These are phyloP conservation scores for Adansonia madagascariensis DNA, from an alignment of 441 rosid species.

Conservation along the genomic window DNA sequence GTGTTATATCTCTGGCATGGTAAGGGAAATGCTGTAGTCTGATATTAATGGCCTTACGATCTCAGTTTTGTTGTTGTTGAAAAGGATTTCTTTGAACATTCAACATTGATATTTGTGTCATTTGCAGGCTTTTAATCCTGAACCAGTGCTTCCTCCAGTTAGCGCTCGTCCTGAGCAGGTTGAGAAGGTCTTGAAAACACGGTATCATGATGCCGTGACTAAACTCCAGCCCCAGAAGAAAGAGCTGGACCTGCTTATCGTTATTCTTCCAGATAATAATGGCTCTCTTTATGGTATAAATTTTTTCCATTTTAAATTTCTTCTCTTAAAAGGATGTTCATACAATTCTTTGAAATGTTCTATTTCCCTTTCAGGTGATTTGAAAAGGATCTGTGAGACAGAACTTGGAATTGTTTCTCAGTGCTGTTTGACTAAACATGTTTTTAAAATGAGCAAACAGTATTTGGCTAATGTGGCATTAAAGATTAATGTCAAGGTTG, in stretches of 20 bases:
- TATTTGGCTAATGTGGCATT: conserved; percentile 88
- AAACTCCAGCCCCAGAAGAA: conserved; percentile 61
- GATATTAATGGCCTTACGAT: conserved; percentile 5
- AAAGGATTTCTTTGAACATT: conserved; percentile 19
- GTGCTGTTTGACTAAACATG: conserved; percentile 89
- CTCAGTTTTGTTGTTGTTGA: conserved; percentile 4
- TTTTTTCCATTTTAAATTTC: neutral
- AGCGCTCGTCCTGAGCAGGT: conserved; percentile 89
- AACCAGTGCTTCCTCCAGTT: conserved; percentile 67
- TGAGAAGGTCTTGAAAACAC: conserved; percentile 73
- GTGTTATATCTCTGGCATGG: conserved; percentile 91
- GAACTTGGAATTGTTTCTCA: conserved; percentile 95
- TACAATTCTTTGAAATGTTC: conserved; percentile 9
- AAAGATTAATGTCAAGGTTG: conserved; percentile 95
- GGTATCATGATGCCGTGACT: conserved; percentile 83
- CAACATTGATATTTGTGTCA: conserved; percentile 18
- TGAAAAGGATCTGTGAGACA: conserved; percentile 93
- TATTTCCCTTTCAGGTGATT: conserved; percentile 63
- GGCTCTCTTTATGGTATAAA: conserved; percentile 86
- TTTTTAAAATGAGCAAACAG: conserved; percentile 76
- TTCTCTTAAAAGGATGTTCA: neutral
- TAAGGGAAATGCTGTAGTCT: conserved; percentile 29
- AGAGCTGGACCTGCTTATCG: conserved; percentile 90
- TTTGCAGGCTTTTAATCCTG: conserved; percentile 72
- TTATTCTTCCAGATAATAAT: conserved; percentile 88